A percentile compares a stretch with the other conserved stretches of the same genome.
Conservation (phyloP, 495 filamentous ascomycete species). For the Chlorociboria aeruginascens region DNA sequence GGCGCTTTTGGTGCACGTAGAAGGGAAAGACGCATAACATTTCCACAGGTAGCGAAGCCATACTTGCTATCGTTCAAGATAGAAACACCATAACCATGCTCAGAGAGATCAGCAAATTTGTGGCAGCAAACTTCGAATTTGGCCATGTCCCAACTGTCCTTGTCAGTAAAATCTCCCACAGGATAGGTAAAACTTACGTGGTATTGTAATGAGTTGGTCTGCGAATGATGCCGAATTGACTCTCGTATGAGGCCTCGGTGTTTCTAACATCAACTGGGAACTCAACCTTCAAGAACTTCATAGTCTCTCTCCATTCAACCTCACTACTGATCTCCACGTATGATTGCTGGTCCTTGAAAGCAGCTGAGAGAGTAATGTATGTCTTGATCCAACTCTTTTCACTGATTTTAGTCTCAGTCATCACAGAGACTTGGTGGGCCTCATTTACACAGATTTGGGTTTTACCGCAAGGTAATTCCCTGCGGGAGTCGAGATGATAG, state of each 20-base stretch:
- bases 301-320: constrained; percentile 86
- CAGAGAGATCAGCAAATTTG: constrained; percentile 93
- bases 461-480: constrained; percentile 52
- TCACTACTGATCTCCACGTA: constrained; percentile 70
- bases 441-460: constrained; percentile 63
- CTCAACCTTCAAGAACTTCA: constrained; percentile 98
- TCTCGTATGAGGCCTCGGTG: constrained; percentile 92
- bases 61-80: constrained; percentile 96
- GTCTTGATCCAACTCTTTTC: constrained; percentile 80
- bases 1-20: constrained; percentile 91
- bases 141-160: constrained; percentile 88
- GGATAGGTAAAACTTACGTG: constrained; percentile 28
- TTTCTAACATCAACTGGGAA: constrained; percentile 90
- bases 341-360: constrained; percentile 47
- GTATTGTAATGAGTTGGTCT: constrained; percentile 96
- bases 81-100: constrained; percentile 82
- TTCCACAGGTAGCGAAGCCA: constrained; percentile 87
- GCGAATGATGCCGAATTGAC: constrained; percentile 77
- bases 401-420: constrained; percentile 75
- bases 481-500: constrained; percentile 79
- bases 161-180: constrained; percentile 9
- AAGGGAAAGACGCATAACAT: constrained; percentile 81
- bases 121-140: constrained; percentile 99
- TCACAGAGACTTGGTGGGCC: constrained; percentile 62
- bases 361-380: constrained; percentile 65